phyloP scores from a whole-genome alignment of 164 flowering plant species.

The Tinospora cordifolia region DNA sequence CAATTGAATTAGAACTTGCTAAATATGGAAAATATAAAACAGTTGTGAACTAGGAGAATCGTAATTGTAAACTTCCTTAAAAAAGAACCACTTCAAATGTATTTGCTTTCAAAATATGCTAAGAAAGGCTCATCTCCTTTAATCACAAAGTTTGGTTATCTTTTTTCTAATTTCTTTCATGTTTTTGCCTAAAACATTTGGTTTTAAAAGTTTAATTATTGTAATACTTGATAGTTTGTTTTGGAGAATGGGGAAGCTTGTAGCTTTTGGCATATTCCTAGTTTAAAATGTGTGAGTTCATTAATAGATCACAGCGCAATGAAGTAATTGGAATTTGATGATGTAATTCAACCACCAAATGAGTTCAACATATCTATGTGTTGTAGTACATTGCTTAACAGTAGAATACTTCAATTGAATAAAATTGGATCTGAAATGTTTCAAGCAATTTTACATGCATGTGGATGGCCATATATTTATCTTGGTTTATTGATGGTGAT shows the following conservation, averaged over 20 bases:
- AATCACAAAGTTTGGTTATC: too few species aligned
- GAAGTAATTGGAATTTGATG: constrained; percentile 83
- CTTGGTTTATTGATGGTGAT: too few species aligned
- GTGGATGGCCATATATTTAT: constrained; percentile 77
- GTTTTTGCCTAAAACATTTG: too few species aligned
- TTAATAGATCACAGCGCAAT: constrained; percentile 55
- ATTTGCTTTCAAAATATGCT: too few species aligned
- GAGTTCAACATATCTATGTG: constrained; percentile 65
- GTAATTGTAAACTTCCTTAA: too few species aligned
- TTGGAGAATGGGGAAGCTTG: constrained; percentile 6
- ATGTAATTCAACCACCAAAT: constrained; percentile 50
- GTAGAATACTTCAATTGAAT: constrained; percentile 52
- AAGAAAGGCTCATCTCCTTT: too few species aligned
- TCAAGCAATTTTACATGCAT: constrained; percentile 58
- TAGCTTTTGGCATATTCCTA: constrained; percentile 48
- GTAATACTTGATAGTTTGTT: too few species aligned
- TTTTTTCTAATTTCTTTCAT: too few species aligned
- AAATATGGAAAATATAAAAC: not conserved
- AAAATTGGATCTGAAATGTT: constrained; percentile 32
- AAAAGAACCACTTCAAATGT: too few species aligned
- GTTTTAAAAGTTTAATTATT: too few species aligned
- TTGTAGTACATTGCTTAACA: constrained; percentile 34
- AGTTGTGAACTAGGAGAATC: too few species aligned
- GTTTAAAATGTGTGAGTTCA: constrained; percentile 49
- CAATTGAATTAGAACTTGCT: not conserved